These are phyloP conservation scores for Juncus effusus DNA, from an alignment of 176 grass and related monocot genomes.

Conservation along the genomic window DNA sequence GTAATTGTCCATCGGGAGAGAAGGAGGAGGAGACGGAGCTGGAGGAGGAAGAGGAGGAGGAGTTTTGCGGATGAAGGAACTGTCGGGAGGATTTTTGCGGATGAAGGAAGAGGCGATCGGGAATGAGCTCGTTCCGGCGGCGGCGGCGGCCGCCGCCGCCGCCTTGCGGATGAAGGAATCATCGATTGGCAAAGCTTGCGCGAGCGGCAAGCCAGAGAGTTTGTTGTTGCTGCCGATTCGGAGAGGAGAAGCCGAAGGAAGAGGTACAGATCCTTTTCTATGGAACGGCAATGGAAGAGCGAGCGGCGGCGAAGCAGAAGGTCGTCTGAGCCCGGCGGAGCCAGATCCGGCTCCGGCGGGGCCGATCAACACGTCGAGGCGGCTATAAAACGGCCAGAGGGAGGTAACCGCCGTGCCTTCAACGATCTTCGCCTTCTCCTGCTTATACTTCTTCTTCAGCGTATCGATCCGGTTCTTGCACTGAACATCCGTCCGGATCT, in stretches of 20 bases:
- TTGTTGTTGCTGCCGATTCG: conserved; percentile 15
- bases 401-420: conserved; percentile 28
- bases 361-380: conserved; percentile 76
- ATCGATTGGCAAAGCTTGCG: conserved; percentile 31
- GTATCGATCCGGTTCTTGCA: conserved; percentile 99
- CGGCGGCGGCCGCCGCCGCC: conserved; percentile 7
- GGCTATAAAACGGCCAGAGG: conserved; percentile 66
- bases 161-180: conserved; percentile 28
- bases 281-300: conserved; percentile 28
- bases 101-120: conserved; percentile 6
- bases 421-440: conserved; percentile 49
- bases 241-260: conserved; percentile 20
- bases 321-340: background rate
- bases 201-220: background rate
- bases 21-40: background rate
- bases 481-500: conserved; percentile 89
- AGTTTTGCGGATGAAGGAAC: conserved; percentile 27
- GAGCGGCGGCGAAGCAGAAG: conserved; percentile 28
- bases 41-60: background rate
- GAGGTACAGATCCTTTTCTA: conserved; percentile 9
- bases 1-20: conserved; percentile 28
- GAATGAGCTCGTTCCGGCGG: background rate
- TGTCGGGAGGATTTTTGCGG: conserved; percentile 16
- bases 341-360: conserved; percentile 17
- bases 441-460: conserved; percentile 99